Evolutionary conservation across 768 basidiomycete species (phyloP), one percentile per base, ranked within the genome.

Genomic region (Cyclocybe aegerita): DNA sequence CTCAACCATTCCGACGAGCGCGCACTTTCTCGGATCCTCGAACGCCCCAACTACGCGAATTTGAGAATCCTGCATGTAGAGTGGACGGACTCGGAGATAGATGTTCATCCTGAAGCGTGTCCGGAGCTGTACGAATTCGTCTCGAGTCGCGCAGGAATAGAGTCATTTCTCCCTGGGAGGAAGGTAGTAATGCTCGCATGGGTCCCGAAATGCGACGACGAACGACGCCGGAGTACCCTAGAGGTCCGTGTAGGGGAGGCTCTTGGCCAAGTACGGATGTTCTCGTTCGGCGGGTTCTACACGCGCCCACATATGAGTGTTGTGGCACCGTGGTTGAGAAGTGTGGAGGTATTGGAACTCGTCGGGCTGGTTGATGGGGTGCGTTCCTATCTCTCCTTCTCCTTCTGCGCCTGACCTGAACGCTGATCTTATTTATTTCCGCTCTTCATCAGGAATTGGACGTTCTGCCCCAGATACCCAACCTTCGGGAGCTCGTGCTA

Each of bases 221-320:
- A 34, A 40, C 12, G 32, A 15, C 9, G 52, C 30, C 42, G 43
- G 31, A 11, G 15, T 48, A 23, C 23, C 1, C 31, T 39, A 15
- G 51, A 46, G 23, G 17, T 45, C 4, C 35, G 46, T 6, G 32
- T 55, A 9, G 46, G 40, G n/a, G n/a, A 15, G 6, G 55, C 45
- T 29, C 39, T 59, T 16, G 36, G 17, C 4, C 38, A 33, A 14
- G 17, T 59, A 11, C 17, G 39, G 2, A 48, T 48, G 44, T 40
- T 59, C 1, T 49, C 55, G 4, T 59, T 54, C 23, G 58, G 58
- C 3, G 58, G 55, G 9, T 59, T 56, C 35, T 59, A 54, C 17
- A 23, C 49, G 7, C 45, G 58, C 0, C 58, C 58, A 1, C 41
- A 44, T 35, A 30, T 58, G n/a, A 45, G 42, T 9, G 14, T 48